Evolutionary conservation across 1,284 basidiomycete genomes (phyloP).

Genomic region (Microbotryum silenes-acaulis): DNA sequence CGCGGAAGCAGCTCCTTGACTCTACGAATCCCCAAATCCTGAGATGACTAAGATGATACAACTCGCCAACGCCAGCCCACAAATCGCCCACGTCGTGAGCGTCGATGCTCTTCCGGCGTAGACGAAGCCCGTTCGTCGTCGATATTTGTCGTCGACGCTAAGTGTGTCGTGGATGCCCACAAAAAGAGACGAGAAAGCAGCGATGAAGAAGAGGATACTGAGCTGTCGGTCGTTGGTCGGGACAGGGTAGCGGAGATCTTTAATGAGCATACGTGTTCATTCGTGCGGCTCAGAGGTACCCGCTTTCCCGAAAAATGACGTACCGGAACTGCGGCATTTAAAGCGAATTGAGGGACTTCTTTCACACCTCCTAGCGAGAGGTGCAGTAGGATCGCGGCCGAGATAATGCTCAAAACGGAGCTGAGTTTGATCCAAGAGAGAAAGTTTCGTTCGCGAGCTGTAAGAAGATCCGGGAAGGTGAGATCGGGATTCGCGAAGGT

Average conservation of each 20-base stretch:
- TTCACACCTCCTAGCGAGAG: slow-evolving; percentile 16
- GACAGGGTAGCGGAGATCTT: neutral
- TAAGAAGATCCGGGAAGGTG: neutral
- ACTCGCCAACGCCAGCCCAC: slow-evolving; percentile 7
- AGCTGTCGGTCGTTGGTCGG: slow-evolving; percentile 6
- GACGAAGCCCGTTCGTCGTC: slow-evolving; percentile 22
- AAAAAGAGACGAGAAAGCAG: slow-evolving; percentile 1
- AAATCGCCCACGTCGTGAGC: slow-evolving; percentile 7
- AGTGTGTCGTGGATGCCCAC: slow-evolving; percentile 9
- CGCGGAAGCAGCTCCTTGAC: no score
- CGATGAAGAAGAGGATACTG: slow-evolving; percentile 28
- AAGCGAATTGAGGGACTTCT: slow-evolving; percentile 9
- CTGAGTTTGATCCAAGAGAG: slow-evolving; percentile 23
- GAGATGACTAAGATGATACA: slow-evolving; percentile 9
- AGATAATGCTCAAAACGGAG: slow-evolving; percentile 15
- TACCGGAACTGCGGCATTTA: slow-evolving; percentile 16
- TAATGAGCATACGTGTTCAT: neutral
- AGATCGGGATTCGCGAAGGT: neutral
- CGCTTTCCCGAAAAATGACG: neutral
- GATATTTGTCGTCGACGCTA: neutral
- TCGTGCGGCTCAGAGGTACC: neutral
- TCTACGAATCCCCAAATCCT: no score
- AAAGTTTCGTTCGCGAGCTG: slow-evolving; percentile 29
- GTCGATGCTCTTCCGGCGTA: slow-evolving; percentile 11
- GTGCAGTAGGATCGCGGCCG: slow-evolving; percentile 18